A percentile compares a stretch with the other conserved stretches of the same genome.
Evolutionary conservation across 495 filamentous ascomycete species (phyloP).

Genomic region (Aspergillus egyptiacus): DNA sequence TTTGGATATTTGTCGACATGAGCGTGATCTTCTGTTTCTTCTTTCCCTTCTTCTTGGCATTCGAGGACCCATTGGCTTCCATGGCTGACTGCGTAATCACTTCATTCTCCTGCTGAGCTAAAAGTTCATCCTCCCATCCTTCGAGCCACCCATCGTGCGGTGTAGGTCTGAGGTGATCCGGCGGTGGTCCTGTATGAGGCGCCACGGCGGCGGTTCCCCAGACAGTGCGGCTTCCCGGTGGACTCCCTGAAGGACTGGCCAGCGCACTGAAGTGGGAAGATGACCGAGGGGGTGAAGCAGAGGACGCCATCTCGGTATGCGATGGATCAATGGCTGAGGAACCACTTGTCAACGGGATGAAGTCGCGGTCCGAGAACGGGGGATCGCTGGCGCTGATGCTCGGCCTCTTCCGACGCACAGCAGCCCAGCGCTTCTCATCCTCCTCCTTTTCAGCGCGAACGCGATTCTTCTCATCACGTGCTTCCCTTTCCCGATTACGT

Average conservation of each 20-base stretch:
- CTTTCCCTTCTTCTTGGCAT: constrained; percentile 63
- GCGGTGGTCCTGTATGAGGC: constrained; percentile 43
- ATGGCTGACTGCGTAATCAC: constrained; percentile 31
- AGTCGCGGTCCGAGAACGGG: constrained; percentile 50
- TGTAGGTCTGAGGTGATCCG: constrained; percentile 26
- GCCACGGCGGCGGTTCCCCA: constrained; percentile 74
- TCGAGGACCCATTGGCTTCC: constrained; percentile 24
- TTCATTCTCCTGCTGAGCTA: constrained; percentile 43
- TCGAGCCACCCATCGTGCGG: constrained; percentile 76
- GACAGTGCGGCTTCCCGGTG: constrained; percentile 67
- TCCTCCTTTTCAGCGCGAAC: constrained; percentile 80
- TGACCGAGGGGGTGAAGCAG: constrained; percentile 51
- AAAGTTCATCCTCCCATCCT: constrained; percentile 64
- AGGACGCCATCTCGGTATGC: constrained; percentile 37
- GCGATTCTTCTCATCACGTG: constrained; percentile 83
- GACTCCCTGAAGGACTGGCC: constrained; percentile 73
- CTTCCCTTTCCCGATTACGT: constrained; percentile 78
- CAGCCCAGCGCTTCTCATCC: constrained; percentile 56
- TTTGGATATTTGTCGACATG: constrained; percentile 77
- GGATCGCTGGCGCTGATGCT: constrained; percentile 36
- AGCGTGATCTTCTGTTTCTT: constrained; percentile 91
- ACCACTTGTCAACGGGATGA: constrained; percentile 56
- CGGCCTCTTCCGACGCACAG: constrained; percentile 42
- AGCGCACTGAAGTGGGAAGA: constrained; percentile 55
- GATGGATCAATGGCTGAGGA: constrained; percentile 29